phyloP scores from a whole-genome alignment of 148 eudicot genomes.

The Rhododendron ovatum region DNA sequence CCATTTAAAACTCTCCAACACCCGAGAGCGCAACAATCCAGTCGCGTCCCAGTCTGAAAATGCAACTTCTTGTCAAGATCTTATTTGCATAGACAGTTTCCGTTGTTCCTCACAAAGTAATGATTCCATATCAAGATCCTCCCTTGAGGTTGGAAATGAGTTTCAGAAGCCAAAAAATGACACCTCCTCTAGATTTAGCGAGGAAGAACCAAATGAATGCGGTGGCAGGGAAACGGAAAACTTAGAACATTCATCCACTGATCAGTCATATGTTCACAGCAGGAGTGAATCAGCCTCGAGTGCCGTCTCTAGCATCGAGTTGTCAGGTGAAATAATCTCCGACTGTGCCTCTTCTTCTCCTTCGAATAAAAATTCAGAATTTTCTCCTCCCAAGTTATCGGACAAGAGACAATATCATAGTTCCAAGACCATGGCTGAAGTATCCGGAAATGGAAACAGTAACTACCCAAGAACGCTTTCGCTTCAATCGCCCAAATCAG shows the following conservation, averaged over 20 bases:
- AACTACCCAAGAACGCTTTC: slow-evolving; percentile 38
- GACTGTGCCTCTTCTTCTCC: slow-evolving; percentile 21
- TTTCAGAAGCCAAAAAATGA: slow-evolving; percentile 33
- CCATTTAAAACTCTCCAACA: slow-evolving; percentile 30
- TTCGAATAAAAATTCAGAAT: slow-evolving; percentile 18
- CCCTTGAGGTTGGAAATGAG: slow-evolving; percentile 40
- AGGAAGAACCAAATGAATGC: slow-evolving; percentile 29
- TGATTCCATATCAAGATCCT: slow-evolving; percentile 48
- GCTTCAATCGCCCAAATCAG: slow-evolving; percentile 32
- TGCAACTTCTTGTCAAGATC: slow-evolving; percentile 29
- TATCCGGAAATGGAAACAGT: slow-evolving; percentile 30
- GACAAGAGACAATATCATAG: slow-evolving; percentile 43
- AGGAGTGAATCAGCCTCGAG: slow-evolving; percentile 78
- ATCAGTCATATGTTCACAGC: slow-evolving; percentile 69
- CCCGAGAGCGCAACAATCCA: slow-evolving; percentile 15
- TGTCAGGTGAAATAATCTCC: slow-evolving; percentile 45
- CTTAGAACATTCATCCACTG: slow-evolving; percentile 45
- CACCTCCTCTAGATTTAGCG: slow-evolving; percentile 25
- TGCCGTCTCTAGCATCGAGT: slow-evolving; percentile 51
- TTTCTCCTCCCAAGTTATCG: slow-evolving; percentile 25
- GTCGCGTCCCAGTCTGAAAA: slow-evolving; percentile 17
- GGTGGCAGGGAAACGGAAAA: slow-evolving; percentile 26
- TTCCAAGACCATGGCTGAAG: slow-evolving; percentile 43
- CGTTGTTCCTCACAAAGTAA: slow-evolving; percentile 37
- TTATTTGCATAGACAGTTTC: slow-evolving; percentile 42